Evolutionary conservation across 78 protist genomes (phyloP).

Genomic region (Pigoraptor vietnamica): DNA sequence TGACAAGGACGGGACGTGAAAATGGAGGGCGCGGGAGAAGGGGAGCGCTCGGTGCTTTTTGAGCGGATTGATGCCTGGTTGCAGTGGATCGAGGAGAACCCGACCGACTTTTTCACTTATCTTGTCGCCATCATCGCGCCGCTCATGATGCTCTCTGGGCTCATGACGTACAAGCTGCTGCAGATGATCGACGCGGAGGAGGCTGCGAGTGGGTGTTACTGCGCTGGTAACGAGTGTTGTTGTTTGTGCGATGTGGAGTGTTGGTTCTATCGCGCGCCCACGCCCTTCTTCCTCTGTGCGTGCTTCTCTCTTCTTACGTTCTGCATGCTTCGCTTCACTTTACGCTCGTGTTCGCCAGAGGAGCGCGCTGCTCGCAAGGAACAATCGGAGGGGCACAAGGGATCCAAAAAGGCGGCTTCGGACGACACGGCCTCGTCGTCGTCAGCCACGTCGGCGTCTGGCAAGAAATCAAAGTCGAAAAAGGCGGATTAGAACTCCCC

Average conservation of each 20-base stretch:
- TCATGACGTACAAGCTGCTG: background rate
- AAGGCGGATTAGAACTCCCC: background rate
- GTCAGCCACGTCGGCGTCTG: background rate
- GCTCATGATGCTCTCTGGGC: background rate
- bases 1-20: no score
- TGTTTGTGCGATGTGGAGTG: background rate
- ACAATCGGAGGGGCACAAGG: no score
- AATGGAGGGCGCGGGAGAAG: no score
- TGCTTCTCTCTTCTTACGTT: no score
- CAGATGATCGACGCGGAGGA: background rate
- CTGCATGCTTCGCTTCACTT: no score
- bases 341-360: no score
- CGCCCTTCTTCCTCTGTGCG: no score
- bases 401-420: no score
- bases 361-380: no score
- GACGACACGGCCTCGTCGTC: background rate
- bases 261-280: background rate
- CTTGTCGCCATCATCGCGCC: background rate
- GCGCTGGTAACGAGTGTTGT: background rate
- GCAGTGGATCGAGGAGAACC: background rate
- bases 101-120: background rate
- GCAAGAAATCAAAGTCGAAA: background rate
- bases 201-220: background rate
- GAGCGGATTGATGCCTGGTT: background rate
- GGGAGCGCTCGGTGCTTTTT: background rate